Evolutionary conservation across 1,139 yeast genomes (phyloP).

Genomic region (Groenewaldozyma auringiensis): DNA sequence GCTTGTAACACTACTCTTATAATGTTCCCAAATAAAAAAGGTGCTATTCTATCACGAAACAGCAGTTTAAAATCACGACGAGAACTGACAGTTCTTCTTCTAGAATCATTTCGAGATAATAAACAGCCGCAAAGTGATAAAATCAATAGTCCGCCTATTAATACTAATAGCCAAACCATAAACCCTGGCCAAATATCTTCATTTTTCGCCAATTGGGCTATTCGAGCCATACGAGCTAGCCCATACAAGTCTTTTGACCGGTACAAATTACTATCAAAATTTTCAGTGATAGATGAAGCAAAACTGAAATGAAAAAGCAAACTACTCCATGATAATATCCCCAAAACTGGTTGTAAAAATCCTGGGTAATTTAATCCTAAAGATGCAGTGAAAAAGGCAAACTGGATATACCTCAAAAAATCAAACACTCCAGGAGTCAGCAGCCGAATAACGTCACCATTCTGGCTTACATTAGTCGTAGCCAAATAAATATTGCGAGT

Average conservation of each 20-base stretch:
- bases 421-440: slow-evolving; percentile 50
- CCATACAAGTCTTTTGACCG: slow-evolving; percentile 22
- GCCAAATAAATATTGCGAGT: slow-evolving; percentile 51
- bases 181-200: slow-evolving; percentile 32
- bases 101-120: not conserved
- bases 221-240: slow-evolving; percentile 23
- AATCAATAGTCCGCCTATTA: slow-evolving; percentile 15
- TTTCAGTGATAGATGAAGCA: slow-evolving; percentile 14
- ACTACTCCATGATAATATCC: slow-evolving; percentile 35
- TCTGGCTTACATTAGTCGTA: slow-evolving; percentile 55
- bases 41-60: slow-evolving; percentile 8
- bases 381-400: slow-evolving; percentile 46
- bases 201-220: slow-evolving; percentile 21
- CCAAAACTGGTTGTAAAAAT: slow-evolving; percentile 49
- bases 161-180: slow-evolving; percentile 28
- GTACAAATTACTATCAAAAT: slow-evolving; percentile 22
- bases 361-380: slow-evolving; percentile 57
- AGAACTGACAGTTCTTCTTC: not conserved
- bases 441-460: slow-evolving; percentile 48
- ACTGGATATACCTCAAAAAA: slow-evolving; percentile 15
- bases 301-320: slow-evolving; percentile 27
- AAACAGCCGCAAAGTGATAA: slow-evolving; percentile 12
- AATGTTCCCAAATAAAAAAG: slow-evolving; percentile 23
- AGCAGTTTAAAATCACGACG: not conserved
- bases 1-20: slow-evolving; percentile 23